Evolutionary conservation across 2,329 filamentous ascomycete genomes (phyloP).

Genomic region (Geosmithia putterillii): DNA sequence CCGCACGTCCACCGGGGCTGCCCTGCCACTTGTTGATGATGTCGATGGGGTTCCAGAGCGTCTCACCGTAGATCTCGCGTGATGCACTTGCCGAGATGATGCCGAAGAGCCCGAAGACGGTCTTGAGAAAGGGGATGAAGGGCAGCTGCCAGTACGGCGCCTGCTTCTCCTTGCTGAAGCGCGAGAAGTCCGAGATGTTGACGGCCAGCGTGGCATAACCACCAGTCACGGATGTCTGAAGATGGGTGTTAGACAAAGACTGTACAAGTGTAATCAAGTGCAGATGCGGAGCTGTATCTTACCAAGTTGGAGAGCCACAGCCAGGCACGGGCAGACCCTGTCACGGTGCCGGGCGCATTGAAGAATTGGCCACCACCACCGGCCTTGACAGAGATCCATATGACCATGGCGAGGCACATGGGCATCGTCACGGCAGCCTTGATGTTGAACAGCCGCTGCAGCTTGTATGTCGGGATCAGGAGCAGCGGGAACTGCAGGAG

Average conservation of each 20-base stretch:
- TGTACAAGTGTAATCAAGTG: background rate
- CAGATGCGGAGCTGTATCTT: no score
- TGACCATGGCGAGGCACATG: conserved; percentile 11
- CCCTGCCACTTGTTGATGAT: conserved; percentile 32
- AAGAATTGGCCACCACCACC: background rate
- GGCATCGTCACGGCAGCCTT: conserved; percentile 14
- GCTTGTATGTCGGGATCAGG: conserved; percentile 22
- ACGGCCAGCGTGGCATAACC: background rate
- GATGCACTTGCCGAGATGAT: conserved; percentile 34
- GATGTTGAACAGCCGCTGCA: conserved; percentile 20
- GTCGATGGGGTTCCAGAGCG: conserved; percentile 36
- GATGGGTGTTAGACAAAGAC: background rate
- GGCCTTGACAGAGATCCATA: conserved; percentile 14
- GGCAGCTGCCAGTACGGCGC: background rate
- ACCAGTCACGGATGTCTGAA: background rate
- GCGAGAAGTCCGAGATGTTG: background rate
- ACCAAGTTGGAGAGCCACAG: background rate
- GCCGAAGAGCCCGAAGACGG: conserved; percentile 30
- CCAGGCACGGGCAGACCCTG: background rate
- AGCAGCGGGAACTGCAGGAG: conserved; percentile 28
- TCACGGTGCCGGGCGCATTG: background rate
- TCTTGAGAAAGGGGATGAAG: conserved; percentile 30
- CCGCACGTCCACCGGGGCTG: conserved; percentile 23
- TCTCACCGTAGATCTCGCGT: conserved; percentile 24
- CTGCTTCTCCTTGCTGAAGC: background rate